Evolutionary conservation across 192 early-diverging fungal genomes (phyloP), one percentile per base, ranked within the genome.

Genomic region (Rhizophagus clarus): DNA sequence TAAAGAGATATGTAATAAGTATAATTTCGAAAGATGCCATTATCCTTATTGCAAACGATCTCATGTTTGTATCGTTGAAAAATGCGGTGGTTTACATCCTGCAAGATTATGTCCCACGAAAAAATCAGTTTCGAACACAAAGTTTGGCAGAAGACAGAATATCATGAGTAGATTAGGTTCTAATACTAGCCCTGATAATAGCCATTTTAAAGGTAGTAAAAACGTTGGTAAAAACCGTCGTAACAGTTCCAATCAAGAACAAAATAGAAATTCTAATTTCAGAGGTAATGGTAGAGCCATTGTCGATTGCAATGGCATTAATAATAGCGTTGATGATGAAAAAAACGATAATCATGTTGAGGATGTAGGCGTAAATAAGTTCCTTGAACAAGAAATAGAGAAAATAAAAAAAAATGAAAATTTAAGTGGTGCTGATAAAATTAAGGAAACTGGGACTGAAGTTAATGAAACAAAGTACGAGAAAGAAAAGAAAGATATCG

Each of bases 1-100:
- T 4, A 72, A 72, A 45, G 70, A 72, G 12, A 72, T 72, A 24
- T 72, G 70, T 24, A 72, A 72, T 29, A 72, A 72, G 20, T 72
- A 45, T 72, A 72, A 72, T 24, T 72, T 37, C 22, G 70, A 72
- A 47, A 26, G 42, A 26, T 72, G 70, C 26, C 40, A 47, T 45
- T 72, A 45, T 72, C 70, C 70, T 45, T 47, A 72, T 72, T 72
- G 70, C 24, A 72, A 72, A 37, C 34, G 70, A 45, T 72, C 70
- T 45, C 70, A 72, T n/a, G 70, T 72, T 12, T 72, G 70, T 26
- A 37, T 37, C 4, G 20, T 72, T 17, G 42, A 72, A 11, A 37
- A 47, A 72, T 72, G 70, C n/a, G 70, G 70, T 72, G 70, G 70
- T 0, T 72, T 72, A 10, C 70, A 72, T 72, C 70, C 70, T 24